Evolutionary conservation across 495 filamentous ascomycete species (phyloP).

Genomic region (Penicillium flavigenum): DNA sequence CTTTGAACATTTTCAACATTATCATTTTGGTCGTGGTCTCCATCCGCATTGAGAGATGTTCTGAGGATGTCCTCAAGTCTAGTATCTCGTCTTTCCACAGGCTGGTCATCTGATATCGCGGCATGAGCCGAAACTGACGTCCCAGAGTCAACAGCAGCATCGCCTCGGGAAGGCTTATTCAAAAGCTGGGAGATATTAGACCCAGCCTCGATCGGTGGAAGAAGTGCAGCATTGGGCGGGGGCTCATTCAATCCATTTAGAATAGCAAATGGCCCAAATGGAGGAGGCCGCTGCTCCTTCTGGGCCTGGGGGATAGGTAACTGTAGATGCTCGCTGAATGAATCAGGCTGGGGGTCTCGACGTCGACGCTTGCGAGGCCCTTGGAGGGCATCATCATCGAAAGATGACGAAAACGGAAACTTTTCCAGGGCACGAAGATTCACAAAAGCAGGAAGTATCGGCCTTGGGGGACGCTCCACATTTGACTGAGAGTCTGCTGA

Average conservation of each 20-base stretch:
- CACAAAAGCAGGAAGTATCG: constrained; percentile 49
- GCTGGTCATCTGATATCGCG: constrained; percentile 27
- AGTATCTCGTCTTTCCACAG: constrained; percentile 36
- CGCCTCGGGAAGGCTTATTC: constrained; percentile 36
- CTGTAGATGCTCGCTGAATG: constrained; percentile 52
- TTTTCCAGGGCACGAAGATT: constrained; percentile 49
- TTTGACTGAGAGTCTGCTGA: constrained; percentile 33
- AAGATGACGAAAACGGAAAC: constrained; percentile 43
- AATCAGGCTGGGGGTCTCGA: constrained; percentile 43
- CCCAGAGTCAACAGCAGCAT: constrained; percentile 26
- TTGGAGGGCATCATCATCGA: constrained; percentile 42
- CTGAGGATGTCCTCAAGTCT: constrained; percentile 41
- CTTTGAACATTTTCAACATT: constrained; percentile 12
- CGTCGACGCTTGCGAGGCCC: constrained; percentile 43
- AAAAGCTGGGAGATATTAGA: constrained; percentile 44
- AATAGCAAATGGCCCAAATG: constrained; percentile 58
- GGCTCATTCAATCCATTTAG: constrained; percentile 75
- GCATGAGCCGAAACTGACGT: constrained; percentile 22
- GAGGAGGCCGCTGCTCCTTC: constrained; percentile 48
- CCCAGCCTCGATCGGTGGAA: constrained; percentile 66
- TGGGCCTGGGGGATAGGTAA: constrained; percentile 49
- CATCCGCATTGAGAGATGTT: constrained; percentile 27
- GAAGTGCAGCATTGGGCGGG: constrained; percentile 68
- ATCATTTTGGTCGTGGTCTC: constrained; percentile 16
- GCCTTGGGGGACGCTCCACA: constrained; percentile 40